Evolutionary conservation across 2,329 filamentous ascomycete species (phyloP).

Genomic region (Nemania sp.): DNA sequence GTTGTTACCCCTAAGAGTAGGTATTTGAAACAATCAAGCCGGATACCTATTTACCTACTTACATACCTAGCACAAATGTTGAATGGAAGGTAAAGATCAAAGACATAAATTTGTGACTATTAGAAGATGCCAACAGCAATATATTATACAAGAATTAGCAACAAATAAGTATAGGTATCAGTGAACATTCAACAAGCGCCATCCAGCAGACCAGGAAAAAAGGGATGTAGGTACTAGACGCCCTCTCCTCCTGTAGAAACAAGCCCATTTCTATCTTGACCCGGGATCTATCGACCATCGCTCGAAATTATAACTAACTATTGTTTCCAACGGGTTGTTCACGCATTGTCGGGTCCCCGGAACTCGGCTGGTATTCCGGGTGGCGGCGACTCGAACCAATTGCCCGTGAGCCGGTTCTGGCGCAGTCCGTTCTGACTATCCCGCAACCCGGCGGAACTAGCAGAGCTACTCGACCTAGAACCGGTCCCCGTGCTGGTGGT

Average conservation of each 20-base stretch:
- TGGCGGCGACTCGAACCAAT: slow-evolving; percentile 31
- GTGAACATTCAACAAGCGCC: neutral
- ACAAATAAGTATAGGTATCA: neutral
- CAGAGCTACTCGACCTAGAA: slow-evolving; percentile 37
- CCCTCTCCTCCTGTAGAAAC: slow-evolving; percentile 6
- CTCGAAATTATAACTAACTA: neutral
- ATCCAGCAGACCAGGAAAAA: slow-evolving; percentile 8
- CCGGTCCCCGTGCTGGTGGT: slow-evolving; percentile 1
- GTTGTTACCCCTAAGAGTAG: no score
- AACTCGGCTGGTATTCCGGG: slow-evolving; percentile 40
- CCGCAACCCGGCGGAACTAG: slow-evolving; percentile 42
- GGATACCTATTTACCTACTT: neutral
- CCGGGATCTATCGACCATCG: slow-evolving; percentile 1
- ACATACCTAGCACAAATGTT: neutral
- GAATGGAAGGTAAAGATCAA: neutral
- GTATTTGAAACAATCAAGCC: no score
- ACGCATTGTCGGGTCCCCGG: slow-evolving; percentile 21
- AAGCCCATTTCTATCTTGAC: neutral
- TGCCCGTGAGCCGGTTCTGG: slow-evolving; percentile 46
- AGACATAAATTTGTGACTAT: neutral
- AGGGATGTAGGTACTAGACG: neutral
- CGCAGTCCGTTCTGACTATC: slow-evolving; percentile 49
- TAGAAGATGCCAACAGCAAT: neutral
- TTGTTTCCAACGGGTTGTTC: neutral
- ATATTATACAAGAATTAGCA: slow-evolving; percentile 7